phyloP scores from a whole-genome alignment of 2,329 filamentous ascomycete genomes.

The Pseudogymnoascus pannorum region DNA sequence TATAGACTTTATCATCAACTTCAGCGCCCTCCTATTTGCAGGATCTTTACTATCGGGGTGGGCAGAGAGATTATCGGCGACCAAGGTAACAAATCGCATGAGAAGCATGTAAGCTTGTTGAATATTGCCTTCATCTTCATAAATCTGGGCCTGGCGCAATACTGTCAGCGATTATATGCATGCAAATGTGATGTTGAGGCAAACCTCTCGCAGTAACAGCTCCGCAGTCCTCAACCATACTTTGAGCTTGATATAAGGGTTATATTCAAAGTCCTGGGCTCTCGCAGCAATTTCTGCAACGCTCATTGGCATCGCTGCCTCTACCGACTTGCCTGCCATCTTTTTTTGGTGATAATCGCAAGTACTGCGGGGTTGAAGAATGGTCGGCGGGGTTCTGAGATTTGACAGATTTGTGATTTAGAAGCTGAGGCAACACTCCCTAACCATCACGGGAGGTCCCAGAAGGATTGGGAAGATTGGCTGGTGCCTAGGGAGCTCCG shows the following conservation, averaged over 20 bases:
- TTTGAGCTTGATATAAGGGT: constrained; percentile 65
- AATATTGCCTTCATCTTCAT: constrained; percentile 77
- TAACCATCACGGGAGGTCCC: constrained; percentile 5
- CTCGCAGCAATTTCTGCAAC: constrained; percentile 69
- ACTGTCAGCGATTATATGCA: constrained; percentile 15
- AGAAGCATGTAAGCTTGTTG: constrained; percentile 84
- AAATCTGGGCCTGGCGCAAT: constrained; percentile 63
- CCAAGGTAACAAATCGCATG: constrained; percentile 82
- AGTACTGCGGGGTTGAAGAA: neutral
- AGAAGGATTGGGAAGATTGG: neutral
- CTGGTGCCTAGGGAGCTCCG: constrained; percentile 5
- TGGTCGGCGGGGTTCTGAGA: neutral
- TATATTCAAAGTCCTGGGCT: constrained; percentile 76
- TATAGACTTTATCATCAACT: constrained; percentile 54
- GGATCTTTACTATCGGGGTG: constrained; percentile 70
- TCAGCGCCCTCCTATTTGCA: constrained; percentile 47
- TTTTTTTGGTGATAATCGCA: constrained; percentile 9
- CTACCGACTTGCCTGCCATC: constrained; percentile 25
- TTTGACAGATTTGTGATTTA: neutral
- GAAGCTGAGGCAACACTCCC: neutral
- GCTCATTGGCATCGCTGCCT: constrained; percentile 48
- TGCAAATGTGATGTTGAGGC: neutral
- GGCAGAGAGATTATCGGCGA: constrained; percentile 63
- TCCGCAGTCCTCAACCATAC: constrained; percentile 78
- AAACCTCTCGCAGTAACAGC: constrained; percentile 65